phyloP scores from a whole-genome alignment of 805 yeast species.

The Maudiozyma bulderi region DNA sequence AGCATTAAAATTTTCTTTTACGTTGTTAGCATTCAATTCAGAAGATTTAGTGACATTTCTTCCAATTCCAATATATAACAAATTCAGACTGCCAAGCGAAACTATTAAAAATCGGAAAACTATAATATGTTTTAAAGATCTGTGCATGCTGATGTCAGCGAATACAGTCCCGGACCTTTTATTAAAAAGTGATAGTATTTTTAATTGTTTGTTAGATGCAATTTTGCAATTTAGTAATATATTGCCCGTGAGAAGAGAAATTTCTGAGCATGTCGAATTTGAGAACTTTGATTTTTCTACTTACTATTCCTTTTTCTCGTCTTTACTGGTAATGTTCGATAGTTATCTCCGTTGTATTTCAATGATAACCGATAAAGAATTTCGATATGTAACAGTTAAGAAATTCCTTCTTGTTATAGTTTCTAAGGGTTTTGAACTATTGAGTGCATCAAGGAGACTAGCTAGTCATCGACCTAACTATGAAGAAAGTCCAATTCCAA shows the following conservation, averaged over 20 bases:
- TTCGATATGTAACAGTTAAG: slow-evolving; percentile 11
- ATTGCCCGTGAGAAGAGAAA: slow-evolving; percentile 66
- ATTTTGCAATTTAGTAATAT: slow-evolving; percentile 28
- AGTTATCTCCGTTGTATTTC: slow-evolving; percentile 25
- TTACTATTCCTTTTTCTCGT: slow-evolving; percentile 24
- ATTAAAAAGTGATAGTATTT: slow-evolving; percentile 10
- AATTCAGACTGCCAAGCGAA: slow-evolving; percentile 21
- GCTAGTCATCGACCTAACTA: not conserved
- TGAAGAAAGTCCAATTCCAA: not conserved
- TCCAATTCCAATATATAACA: slow-evolving; percentile 18
- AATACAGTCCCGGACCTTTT: slow-evolving; percentile 43
- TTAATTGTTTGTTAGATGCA: slow-evolving; percentile 17
- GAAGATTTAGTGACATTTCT: slow-evolving; percentile 16
- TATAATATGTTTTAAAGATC: slow-evolving; percentile 32
- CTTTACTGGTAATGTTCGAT: slow-evolving; percentile 25
- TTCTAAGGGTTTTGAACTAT: slow-evolving; percentile 14
- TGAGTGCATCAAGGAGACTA: slow-evolving; percentile 11
- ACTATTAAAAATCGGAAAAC: slow-evolving; percentile 24
- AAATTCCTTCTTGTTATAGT: slow-evolving; percentile 12
- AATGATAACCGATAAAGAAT: slow-evolving; percentile 13
- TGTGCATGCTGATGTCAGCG: slow-evolving; percentile 67
- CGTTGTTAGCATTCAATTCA: slow-evolving; percentile 22
- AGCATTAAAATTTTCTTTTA: slow-evolving; percentile 20
- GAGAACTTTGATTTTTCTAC: slow-evolving; percentile 70
- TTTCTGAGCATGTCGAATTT: slow-evolving; percentile 76